A percentile compares a stretch with the other conserved stretches of the same genome.
These are phyloP conservation scores for Aspergillus jensenii DNA, from an alignment of 2,329 filamentous ascomycete genomes.

Conservation along the genomic window DNA sequence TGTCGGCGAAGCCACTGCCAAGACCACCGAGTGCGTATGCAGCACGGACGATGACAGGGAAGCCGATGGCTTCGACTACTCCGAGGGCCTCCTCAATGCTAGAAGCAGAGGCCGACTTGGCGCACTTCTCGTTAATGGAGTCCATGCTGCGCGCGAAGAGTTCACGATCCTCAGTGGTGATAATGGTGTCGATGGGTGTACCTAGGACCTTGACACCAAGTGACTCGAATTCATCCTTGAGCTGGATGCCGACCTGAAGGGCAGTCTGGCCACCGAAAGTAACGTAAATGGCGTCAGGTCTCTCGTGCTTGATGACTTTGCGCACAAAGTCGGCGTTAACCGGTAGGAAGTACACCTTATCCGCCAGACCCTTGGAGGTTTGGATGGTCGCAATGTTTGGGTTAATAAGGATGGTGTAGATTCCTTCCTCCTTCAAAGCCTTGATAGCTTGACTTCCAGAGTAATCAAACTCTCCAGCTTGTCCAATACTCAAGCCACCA, in stretches of 20 bases:
- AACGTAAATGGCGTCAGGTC: constrained; percentile 93
- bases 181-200: constrained; percentile 96
- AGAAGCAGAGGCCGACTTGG: constrained; percentile 91
- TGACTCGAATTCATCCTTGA: constrained; percentile 93
- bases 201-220: constrained; percentile 93
- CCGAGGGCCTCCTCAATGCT: constrained; percentile 82
- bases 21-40: constrained; percentile 94
- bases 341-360: constrained; percentile 98
- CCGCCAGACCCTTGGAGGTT: constrained; percentile 93
- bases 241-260: constrained; percentile 91
- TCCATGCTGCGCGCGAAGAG: constrained; percentile 98
- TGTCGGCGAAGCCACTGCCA: constrained; percentile 91
- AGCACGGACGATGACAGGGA: constrained; percentile 94
- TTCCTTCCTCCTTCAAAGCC: constrained; percentile 94
- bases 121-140: constrained; percentile 95
- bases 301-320: constrained; percentile 94
- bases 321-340: constrained; percentile 96
- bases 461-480: constrained; percentile 98
- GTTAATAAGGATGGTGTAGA: constrained; percentile 98
- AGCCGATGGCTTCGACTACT: constrained; percentile 89
- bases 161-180: constrained; percentile 97
- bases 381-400: constrained; percentile 99
- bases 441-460: constrained; percentile 98
- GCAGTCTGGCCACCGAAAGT: constrained; percentile 98
- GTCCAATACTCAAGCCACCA: constrained; percentile 94